Evolutionary conservation across 768 basidiomycete genomes (phyloP).

Genomic region (Amanita rubescens): DNA sequence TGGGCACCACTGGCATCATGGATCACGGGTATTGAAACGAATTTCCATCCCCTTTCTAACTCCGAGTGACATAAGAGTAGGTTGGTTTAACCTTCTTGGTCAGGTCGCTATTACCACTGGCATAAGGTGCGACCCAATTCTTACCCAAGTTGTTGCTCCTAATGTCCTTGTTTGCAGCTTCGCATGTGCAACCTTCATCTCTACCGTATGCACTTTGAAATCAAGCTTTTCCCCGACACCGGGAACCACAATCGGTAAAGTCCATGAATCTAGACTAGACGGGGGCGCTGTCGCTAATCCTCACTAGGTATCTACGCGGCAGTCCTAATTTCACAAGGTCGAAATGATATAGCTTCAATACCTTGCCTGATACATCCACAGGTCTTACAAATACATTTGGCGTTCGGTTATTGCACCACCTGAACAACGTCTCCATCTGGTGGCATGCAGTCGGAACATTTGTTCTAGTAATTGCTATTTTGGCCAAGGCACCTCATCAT

Average conservation of each 20-base stretch:
- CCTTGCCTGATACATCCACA: constrained; percentile 9
- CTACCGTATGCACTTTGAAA: constrained; percentile 53
- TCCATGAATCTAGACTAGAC: background rate
- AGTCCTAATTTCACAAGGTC: constrained; percentile 58
- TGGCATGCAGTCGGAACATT: constrained; percentile 72
- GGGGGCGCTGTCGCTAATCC: too few species aligned
- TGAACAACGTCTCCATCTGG: constrained; percentile 70
- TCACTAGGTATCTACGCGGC: constrained; percentile 50
- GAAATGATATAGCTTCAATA: background rate
- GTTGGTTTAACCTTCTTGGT: constrained; percentile 69
- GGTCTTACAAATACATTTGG: constrained; percentile 72
- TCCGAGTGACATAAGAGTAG: constrained; percentile 16
- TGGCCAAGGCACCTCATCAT: constrained; percentile 65
- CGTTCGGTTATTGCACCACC: constrained; percentile 50
- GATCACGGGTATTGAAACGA: constrained; percentile 42
- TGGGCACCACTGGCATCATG: constrained; percentile 63
- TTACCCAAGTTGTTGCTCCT: background rate
- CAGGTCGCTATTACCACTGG: constrained; percentile 76
- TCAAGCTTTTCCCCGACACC: constrained; percentile 51
- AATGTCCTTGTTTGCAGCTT: constrained; percentile 30
- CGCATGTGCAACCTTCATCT: constrained; percentile 61
- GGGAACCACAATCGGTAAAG: constrained; percentile 50
- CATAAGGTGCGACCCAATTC: constrained; percentile 37
- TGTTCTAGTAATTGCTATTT: constrained; percentile 56
- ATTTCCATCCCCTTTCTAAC: background rate